Percentiles rank a stretch among this genome's conserved stretches.
Conservation (phyloP, 257 asterid genomes). For the Fraxinus excelsior region DNA sequence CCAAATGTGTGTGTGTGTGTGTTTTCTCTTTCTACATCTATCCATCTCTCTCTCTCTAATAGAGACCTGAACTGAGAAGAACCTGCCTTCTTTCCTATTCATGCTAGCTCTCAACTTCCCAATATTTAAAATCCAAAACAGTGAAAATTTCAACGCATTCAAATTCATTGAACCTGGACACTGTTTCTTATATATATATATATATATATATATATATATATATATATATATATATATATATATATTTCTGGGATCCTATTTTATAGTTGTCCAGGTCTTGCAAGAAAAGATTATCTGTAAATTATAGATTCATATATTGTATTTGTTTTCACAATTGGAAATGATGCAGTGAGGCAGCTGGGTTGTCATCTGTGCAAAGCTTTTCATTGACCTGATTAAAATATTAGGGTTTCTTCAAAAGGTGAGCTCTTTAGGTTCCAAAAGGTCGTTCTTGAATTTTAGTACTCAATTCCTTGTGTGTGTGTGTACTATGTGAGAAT, state of each 20-base stretch:
- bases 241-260: background rate
- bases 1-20: background rate
- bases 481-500: too few relatives aligned
- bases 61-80: background rate
- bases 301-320: background rate
- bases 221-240: background rate
- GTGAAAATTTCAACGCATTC: slow-evolving; percentile 19
- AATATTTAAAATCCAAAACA: background rate
- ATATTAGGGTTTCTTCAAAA: background rate
- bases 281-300: background rate
- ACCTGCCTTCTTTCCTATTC: background rate
- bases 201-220: background rate
- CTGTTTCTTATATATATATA: background rate
- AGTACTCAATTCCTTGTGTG: background rate
- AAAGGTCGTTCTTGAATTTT: background rate
- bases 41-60: background rate
- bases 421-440: background rate
- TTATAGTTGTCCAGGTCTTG: background rate
- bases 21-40: too few relatives aligned
- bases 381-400: background rate
- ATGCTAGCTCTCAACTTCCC: background rate
- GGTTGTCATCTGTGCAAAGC: background rate
- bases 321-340: background rate
- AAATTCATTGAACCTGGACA: slow-evolving; percentile 32
- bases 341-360: background rate